A percentile compares a stretch with the other conserved stretches of the same genome.
Conservation (phyloP, 164 flowering plant genomes). For the Liriodendron chinense region DNA sequence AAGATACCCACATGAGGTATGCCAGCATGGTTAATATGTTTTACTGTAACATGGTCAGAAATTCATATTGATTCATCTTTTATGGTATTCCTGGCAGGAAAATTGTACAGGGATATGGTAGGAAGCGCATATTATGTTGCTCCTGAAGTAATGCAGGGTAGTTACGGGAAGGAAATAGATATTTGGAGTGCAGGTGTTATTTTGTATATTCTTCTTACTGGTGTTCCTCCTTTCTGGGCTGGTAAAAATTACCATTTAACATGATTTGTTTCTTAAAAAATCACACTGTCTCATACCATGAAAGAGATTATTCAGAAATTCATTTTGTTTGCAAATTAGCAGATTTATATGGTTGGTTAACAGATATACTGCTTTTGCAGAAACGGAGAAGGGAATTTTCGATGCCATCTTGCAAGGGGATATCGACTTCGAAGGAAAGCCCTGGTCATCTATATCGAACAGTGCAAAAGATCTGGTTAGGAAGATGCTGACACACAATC, state of each 20-base stretch:
- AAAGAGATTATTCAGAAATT: neutral
- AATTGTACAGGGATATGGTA: slow-evolving; percentile 13
- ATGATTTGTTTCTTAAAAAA: neutral
- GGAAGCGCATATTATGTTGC: neutral
- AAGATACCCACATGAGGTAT: too few relatives aligned
- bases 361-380: slow-evolving; percentile 27
- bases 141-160: slow-evolving; percentile 14
- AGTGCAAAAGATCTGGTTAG: slow-evolving; percentile 80
- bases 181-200: slow-evolving; percentile 19
- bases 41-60: neutral
- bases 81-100: slow-evolving; percentile 5
- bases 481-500: slow-evolving; percentile 77
- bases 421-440: slow-evolving; percentile 62
- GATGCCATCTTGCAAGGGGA: slow-evolving; percentile 65
- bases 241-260: slow-evolving; percentile 7
- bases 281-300: neutral
- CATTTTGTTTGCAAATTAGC: neutral
- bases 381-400: slow-evolving; percentile 76
- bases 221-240: slow-evolving; percentile 5
- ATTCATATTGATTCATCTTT: neutral
- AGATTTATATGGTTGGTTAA: neutral
- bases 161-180: slow-evolving; percentile 16
- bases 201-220: slow-evolving; percentile 17
- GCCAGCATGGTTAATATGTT: too few relatives aligned
- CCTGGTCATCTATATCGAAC: slow-evolving; percentile 75